phyloP scores from a whole-genome alignment of 106 monocot genomes.

The Hemerocallis citrina region DNA sequence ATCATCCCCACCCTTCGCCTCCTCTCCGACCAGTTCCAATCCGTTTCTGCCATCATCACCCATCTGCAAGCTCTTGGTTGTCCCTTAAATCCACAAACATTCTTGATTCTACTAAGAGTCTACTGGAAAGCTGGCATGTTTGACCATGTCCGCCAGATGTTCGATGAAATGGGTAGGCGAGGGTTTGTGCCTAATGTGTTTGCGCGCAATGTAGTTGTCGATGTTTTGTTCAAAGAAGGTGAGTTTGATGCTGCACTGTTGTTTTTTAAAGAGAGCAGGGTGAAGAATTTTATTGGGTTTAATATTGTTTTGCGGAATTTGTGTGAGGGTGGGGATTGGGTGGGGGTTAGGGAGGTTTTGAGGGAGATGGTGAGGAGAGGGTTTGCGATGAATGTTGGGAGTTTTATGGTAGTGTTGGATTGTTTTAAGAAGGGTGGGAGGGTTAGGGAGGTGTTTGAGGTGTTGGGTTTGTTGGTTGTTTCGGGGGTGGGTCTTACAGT shows the following conservation, averaged over 20 bases:
- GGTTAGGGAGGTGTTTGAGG: constrained; percentile 25
- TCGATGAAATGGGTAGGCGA: constrained; percentile 37
- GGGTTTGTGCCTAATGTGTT: constrained; percentile 37
- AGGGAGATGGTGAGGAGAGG: constrained; percentile 27
- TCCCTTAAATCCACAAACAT: constrained; percentile 36
- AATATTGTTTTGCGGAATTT: constrained; percentile 33
- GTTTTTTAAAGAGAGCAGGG: constrained; percentile 12
- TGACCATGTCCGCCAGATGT: constrained; percentile 24
- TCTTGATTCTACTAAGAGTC: constrained; percentile 40
- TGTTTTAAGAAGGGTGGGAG: constrained; percentile 33
- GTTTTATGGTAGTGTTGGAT: constrained; percentile 19
- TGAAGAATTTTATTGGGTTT: constrained; percentile 39
- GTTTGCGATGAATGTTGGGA: constrained; percentile 24
- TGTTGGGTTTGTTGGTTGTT: constrained; percentile 42
- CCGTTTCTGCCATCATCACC: constrained; percentile 16
- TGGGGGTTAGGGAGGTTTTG: constrained; percentile 18
- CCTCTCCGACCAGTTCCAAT: constrained; percentile 25
- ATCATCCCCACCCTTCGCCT: constrained; percentile 34
- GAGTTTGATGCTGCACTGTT: constrained; percentile 18
- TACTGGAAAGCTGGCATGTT: constrained; percentile 42
- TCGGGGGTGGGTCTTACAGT: constrained; percentile 21
- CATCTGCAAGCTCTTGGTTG: constrained; percentile 33
- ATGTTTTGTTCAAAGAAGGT: constrained; percentile 40
- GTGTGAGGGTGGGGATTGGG: constrained; percentile 31
- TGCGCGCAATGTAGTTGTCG: constrained; percentile 45